Evolutionary conservation across 2,329 filamentous ascomycete species (phyloP).

Genomic region (Catunica adiposa): DNA sequence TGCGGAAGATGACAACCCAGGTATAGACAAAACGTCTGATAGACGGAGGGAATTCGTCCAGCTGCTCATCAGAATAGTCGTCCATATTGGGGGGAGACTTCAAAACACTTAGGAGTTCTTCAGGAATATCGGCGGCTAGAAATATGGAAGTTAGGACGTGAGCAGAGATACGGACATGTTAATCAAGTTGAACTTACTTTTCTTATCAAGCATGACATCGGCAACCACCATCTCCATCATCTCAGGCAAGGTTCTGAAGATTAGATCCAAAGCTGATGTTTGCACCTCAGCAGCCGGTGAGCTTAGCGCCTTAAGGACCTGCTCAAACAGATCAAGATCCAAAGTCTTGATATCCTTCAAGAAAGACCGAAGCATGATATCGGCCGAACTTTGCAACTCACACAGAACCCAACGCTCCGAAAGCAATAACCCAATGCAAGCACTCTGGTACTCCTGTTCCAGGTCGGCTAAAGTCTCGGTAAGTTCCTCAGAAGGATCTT

Average conservation of each 20-base stretch:
- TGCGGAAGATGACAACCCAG: conserved; percentile 82
- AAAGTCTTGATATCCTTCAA: background rate
- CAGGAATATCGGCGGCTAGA: conserved; percentile 3
- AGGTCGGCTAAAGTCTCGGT: conserved; percentile 47
- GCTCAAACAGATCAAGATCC: background rate
- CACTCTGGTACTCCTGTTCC: conserved; percentile 25
- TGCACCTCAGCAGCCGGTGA: conserved; percentile 62
- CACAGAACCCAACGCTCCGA: background rate
- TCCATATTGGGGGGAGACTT: conserved; percentile 21
- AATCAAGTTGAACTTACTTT: conserved; percentile 22
- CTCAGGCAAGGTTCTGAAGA: conserved; percentile 64
- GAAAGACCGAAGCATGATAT: background rate
- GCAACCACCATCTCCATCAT: conserved; percentile 70
- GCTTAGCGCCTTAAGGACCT: conserved; percentile 17
- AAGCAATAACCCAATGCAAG: background rate
- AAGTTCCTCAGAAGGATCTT: conserved; percentile 73
- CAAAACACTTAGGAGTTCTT: background rate
- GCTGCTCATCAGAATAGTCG: conserved; percentile 46
- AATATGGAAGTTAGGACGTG: background rate
- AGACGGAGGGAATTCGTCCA: conserved; percentile 50
- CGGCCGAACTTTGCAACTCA: background rate
- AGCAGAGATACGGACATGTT: conserved; percentile 12
- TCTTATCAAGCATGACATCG: conserved; percentile 56
- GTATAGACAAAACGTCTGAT: conserved; percentile 71
- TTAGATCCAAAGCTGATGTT: conserved; percentile 59